Conservation (phyloP, 1,284 basidiomycete species). For the Ceratobasidium theobromae region DNA sequence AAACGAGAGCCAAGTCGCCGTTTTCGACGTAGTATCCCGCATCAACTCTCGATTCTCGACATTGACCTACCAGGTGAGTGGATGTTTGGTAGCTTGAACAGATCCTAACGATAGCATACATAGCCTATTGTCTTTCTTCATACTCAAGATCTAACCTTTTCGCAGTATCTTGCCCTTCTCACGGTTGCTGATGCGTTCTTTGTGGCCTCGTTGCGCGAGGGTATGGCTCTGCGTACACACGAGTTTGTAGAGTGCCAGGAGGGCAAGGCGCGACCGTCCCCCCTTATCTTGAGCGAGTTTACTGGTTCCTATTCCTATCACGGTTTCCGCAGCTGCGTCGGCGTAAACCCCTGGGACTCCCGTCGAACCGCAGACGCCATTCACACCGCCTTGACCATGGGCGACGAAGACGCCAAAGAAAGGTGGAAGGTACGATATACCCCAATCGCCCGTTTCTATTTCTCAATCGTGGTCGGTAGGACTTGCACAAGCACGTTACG, state of each 20-base stretch:
- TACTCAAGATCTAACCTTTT: conserved; percentile 83
- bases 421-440: conserved; percentile 65
- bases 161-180: conserved; percentile 80
- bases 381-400: conserved; percentile 72
- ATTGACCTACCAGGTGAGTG: conserved; percentile 66
- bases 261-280: conserved; percentile 54
- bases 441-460: neutral
- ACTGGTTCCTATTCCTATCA: conserved; percentile 84
- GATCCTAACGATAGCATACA: neutral
- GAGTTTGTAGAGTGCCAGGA: conserved; percentile 85
- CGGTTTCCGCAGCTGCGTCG: conserved; percentile 82
- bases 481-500: conserved; percentile 82
- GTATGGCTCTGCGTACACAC: conserved; percentile 82
- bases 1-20: conserved; percentile 72
- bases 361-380: conserved; percentile 76
- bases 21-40: conserved; percentile 74
- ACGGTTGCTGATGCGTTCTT: conserved; percentile 86
- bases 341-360: conserved; percentile 81
- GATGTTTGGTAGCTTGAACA: neutral
- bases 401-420: conserved; percentile 64
- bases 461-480: conserved; percentile 44
- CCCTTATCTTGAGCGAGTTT: conserved; percentile 81
- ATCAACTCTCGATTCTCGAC: conserved; percentile 83
- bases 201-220: conserved; percentile 80
- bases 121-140: conserved; percentile 81